These are phyloP conservation scores for Botryosphaeria dothidea DNA, from an alignment of 2,329 filamentous ascomycete genomes.

Conservation along the genomic window DNA sequence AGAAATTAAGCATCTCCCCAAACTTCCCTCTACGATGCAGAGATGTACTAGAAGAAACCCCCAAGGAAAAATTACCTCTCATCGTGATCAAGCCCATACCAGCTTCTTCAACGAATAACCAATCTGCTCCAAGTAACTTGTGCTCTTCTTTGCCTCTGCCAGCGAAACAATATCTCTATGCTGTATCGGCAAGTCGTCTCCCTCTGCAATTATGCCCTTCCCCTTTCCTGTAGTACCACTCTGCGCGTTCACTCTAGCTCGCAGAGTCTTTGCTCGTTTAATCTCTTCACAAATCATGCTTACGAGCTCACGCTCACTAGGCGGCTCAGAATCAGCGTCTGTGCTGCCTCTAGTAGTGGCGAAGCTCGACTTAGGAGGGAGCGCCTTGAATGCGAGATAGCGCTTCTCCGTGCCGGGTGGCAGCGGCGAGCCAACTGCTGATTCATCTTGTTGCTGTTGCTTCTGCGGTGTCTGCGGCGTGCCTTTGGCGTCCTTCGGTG, in stretches of 20 bases:
- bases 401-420: conserved; percentile 25
- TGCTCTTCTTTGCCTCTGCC: conserved; percentile 82
- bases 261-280: conserved; percentile 61
- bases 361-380: conserved; percentile 50
- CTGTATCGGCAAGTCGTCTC: conserved; percentile 44
- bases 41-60: not conserved
- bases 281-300: conserved; percentile 74
- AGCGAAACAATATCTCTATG: conserved; percentile 76
- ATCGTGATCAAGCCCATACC: conserved; percentile 77
- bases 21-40: not conserved
- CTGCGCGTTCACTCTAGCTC: conserved; percentile 33
- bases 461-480: conserved; percentile 18
- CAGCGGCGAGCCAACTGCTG: conserved; percentile 9
- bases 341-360: conserved; percentile 21
- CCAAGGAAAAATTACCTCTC: not conserved
- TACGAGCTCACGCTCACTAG: conserved; percentile 57
- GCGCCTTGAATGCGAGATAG: conserved; percentile 58
- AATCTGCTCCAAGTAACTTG: conserved; percentile 80
- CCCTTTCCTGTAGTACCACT: conserved; percentile 30
- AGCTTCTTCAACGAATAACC: conserved; percentile 91
- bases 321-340: conserved; percentile 31
- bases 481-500: not conserved
- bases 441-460: conserved; percentile 25
- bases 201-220: conserved; percentile 26
- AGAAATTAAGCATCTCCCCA: not conserved